phyloP scores from a whole-genome alignment of 2,329 filamentous ascomycete genomes.

The Fusarium floridanum region DNA sequence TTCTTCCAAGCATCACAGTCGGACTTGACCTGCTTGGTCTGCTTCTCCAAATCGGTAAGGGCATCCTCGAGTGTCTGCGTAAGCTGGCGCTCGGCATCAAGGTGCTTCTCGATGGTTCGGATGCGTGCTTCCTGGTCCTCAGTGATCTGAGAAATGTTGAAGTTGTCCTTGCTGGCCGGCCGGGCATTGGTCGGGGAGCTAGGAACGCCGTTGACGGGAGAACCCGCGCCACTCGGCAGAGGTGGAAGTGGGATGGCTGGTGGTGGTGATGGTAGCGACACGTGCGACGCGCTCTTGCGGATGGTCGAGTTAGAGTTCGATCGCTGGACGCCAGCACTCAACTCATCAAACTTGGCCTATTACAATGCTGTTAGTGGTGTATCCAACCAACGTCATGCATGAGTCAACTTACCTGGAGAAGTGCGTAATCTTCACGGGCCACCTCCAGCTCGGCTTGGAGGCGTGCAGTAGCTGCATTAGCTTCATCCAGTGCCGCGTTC shows the following conservation, averaged over 20 bases:
- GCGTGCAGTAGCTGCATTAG: constrained; percentile 71
- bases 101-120: constrained; percentile 94
- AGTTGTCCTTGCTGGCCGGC: constrained; percentile 83
- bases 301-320: constrained; percentile 77
- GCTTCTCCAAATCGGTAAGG: constrained; percentile 90
- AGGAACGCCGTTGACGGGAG: constrained; percentile 58
- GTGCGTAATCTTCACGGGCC: constrained; percentile 76
- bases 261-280: constrained; percentile 90
- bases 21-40: constrained; percentile 90
- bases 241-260: constrained; percentile 97
- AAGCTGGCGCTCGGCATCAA: constrained; percentile 95
- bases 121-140: constrained; percentile 97
- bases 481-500: constrained; percentile 82
- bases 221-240: constrained; percentile 73
- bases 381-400: background rate
- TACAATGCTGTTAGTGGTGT: constrained; percentile 42
- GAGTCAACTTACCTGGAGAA: constrained; percentile 78
- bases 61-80: constrained; percentile 96
- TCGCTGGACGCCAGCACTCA: constrained; percentile 62
- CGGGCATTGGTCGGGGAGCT: constrained; percentile 71
- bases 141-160: constrained; percentile 79
- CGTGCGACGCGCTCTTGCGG: constrained; percentile 86
- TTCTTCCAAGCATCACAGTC: constrained; percentile 94
- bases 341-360: constrained; percentile 73
- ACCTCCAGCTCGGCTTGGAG: constrained; percentile 78